These are phyloP conservation scores for Saccharomycopsis fibuligera DNA, from an alignment of 805 yeast species.

Conservation along the genomic window DNA sequence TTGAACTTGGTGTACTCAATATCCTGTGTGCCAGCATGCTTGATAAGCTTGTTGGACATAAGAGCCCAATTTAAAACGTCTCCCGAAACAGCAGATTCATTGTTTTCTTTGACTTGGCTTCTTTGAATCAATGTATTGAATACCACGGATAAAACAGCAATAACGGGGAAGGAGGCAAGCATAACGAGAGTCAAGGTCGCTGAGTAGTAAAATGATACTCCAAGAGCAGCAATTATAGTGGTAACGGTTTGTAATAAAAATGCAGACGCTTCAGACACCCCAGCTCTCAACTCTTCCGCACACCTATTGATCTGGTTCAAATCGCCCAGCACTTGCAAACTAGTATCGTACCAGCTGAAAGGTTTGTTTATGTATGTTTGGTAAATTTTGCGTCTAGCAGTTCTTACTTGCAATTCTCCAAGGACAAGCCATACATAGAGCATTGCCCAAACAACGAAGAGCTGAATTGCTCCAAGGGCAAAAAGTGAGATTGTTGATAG, in stretches of 20 bases:
- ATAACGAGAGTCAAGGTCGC: constrained; percentile 82
- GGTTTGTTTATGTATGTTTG: constrained; percentile 39
- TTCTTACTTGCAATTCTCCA: constrained; percentile 64
- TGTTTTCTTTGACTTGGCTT: constrained; percentile 52
- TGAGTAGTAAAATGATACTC: constrained; percentile 66
- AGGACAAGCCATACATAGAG: constrained; percentile 56
- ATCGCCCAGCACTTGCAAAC: constrained; percentile 53
- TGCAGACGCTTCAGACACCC: constrained; percentile 62
- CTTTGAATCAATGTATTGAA: constrained; percentile 48
- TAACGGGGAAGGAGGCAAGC: constrained; percentile 68
- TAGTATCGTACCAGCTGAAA: constrained; percentile 58
- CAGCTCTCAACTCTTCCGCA: constrained; percentile 64
- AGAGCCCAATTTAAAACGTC: constrained; percentile 67
- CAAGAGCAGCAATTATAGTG: constrained; percentile 47
- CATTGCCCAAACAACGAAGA: constrained; percentile 45
- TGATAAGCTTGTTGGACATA: constrained; percentile 50
- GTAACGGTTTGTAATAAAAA: constrained; percentile 46
- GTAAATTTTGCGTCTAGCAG: constrained; percentile 46
- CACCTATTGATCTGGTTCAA: constrained; percentile 62
- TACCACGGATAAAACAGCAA: constrained; percentile 40
- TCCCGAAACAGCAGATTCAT: constrained; percentile 47
- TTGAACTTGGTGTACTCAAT: constrained; percentile 44
- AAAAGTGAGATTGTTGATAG: constrained; percentile 36
- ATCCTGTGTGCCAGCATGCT: constrained; percentile 50
- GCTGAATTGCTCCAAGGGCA: constrained; percentile 40